Evolutionary conservation across 2,329 filamentous ascomycete genomes (phyloP).

Genomic region (Ascochyta koolunga): DNA sequence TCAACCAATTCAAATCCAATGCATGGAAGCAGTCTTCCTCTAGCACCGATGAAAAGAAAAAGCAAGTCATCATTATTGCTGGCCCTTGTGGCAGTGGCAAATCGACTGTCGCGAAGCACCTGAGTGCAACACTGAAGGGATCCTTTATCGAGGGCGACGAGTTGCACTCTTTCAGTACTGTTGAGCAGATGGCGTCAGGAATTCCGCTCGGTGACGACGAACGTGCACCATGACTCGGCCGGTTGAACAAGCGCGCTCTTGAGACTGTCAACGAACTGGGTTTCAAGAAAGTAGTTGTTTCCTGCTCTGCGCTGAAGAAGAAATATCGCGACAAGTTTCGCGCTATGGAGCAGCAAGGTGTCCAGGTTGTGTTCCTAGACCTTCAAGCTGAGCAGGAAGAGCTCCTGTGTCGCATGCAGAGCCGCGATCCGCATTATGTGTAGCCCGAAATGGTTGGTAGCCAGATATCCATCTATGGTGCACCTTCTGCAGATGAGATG

Average conservation of each 20-base stretch:
- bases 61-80: conserved; percentile 44
- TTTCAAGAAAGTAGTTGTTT: conserved; percentile 39
- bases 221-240: conserved; percentile 27
- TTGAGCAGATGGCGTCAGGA: conserved; percentile 42
- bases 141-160: conserved; percentile 53
- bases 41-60: not conserved
- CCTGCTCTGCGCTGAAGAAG: conserved; percentile 50
- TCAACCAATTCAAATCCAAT: conserved; percentile 28
- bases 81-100: conserved; percentile 54
- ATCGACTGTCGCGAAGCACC: conserved; percentile 43
- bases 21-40: conserved; percentile 17
- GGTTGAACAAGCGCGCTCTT: conserved; percentile 28
- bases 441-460: conserved; percentile 44
- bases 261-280: conserved; percentile 16
- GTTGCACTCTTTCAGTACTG: conserved; percentile 43
- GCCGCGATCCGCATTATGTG: conserved; percentile 48
- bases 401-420: conserved; percentile 34
- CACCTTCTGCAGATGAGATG: conserved; percentile 33
- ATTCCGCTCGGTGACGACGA: conserved; percentile 45
- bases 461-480: conserved; percentile 44
- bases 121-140: conserved; percentile 37
- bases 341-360: conserved; percentile 15
- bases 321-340: conserved; percentile 45
- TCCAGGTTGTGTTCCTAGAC: conserved; percentile 44
- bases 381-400: conserved; percentile 43